Evolutionary conservation across 2,329 filamentous ascomycete genomes (phyloP).

Genomic region (Diatrype stigma): DNA sequence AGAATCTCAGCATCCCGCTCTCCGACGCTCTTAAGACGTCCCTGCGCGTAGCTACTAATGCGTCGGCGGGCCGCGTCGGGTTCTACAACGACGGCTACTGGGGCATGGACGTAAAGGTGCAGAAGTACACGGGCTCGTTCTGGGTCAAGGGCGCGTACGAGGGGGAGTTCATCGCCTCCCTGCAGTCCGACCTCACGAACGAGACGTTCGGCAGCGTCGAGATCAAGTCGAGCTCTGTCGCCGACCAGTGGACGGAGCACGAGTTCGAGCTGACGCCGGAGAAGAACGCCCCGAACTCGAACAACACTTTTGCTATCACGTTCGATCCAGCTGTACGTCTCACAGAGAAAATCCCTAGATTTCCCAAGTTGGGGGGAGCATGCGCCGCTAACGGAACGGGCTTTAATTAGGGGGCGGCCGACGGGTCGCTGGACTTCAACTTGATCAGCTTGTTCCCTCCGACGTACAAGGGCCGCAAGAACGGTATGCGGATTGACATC

Average conservation of each 20-base stretch:
- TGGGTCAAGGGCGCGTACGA: constrained; percentile 48
- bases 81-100: constrained; percentile 53
- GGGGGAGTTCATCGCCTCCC: constrained; percentile 42
- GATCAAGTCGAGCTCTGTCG: constrained; percentile 38
- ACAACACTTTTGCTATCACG: constrained; percentile 53
- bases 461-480: constrained; percentile 53
- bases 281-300: constrained; percentile 46
- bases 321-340: constrained; percentile 39
- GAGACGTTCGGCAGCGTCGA: constrained; percentile 42
- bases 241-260: constrained; percentile 48
- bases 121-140: constrained; percentile 48
- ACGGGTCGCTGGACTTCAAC: constrained; percentile 49
- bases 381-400: constrained; percentile 3
- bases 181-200: constrained; percentile 40
- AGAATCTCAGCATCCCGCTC: constrained; percentile 42
- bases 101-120: constrained; percentile 49
- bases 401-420: constrained; percentile 31
- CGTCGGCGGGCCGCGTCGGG: constrained; percentile 35
- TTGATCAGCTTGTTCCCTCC: constrained; percentile 57
- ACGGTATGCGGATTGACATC: constrained; percentile 55
- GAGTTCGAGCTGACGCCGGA: constrained; percentile 39
- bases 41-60: constrained; percentile 37
- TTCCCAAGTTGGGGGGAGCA: neutral
- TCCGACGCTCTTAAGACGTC: constrained; percentile 50
- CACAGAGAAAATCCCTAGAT: too few species aligned